Evolutionary conservation across 2,329 filamentous ascomycete species (phyloP).

Genomic region (Colletotrichum truncatum): DNA sequence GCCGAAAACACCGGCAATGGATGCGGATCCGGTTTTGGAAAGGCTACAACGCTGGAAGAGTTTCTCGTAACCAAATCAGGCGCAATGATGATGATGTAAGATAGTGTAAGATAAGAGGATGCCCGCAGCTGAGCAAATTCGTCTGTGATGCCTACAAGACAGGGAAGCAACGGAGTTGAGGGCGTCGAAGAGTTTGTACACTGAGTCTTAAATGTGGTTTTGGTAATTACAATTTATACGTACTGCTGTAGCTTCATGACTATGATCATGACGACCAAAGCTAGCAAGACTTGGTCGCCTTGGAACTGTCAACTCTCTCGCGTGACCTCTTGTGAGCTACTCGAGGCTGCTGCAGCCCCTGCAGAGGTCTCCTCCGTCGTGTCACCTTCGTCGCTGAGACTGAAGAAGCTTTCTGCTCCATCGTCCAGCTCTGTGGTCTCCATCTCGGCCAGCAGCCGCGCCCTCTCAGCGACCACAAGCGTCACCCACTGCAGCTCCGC

Average conservation of each 20-base stretch:
- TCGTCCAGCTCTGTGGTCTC: conserved; percentile 54
- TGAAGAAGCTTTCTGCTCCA: conserved; percentile 18
- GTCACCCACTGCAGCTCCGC: conserved; percentile 59
- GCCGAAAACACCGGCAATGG: conserved; percentile 7
- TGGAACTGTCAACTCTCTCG: neutral
- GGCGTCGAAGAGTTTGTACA: neutral
- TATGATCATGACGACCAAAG: neutral
- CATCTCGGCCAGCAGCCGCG: conserved; percentile 49
- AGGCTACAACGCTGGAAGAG: conserved; percentile 15
- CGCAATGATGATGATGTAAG: conserved; percentile 7
- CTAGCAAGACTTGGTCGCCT: neutral
- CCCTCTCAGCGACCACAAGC: conserved; percentile 54
- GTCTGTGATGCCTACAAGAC: too few relatives aligned
- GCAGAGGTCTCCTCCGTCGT: neutral
- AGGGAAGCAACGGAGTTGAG: neutral
- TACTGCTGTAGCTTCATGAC: neutral
- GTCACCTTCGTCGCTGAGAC: neutral
- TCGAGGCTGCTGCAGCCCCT: neutral
- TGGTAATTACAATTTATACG: neutral
- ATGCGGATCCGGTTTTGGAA: neutral
- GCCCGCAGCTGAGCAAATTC: too few relatives aligned
- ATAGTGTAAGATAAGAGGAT: neutral
- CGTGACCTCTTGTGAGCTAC: neutral
- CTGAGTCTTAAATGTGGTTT: neutral
- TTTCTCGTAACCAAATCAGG: conserved; percentile 21